phyloP scores from a whole-genome alignment of 192 early-diverging fungal species.

The Kickxella alabastrina region DNA sequence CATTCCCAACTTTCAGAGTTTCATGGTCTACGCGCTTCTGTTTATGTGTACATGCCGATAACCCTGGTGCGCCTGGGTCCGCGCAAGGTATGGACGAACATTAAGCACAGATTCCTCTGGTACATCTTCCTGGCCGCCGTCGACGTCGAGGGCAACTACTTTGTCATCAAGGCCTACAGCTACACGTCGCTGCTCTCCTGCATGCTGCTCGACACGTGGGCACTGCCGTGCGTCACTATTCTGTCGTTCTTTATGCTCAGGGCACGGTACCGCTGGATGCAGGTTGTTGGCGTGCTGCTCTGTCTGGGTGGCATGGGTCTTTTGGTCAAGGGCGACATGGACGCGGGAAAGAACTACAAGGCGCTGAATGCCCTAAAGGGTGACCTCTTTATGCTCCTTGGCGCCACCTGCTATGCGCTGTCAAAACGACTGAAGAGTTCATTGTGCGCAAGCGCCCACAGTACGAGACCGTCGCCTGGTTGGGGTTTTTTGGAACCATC shows the following conservation, averaged over 20 bases:
- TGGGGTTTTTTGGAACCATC: constrained; percentile 68
- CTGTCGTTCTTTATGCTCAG: constrained; percentile 62
- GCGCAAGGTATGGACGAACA: constrained; percentile 38
- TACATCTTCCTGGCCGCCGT: constrained; percentile 62
- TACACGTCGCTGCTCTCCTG: constrained; percentile 74
- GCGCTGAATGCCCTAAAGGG: constrained; percentile 60
- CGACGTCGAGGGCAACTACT: constrained; percentile 81
- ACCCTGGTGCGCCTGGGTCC: constrained; percentile 40
- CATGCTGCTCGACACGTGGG: constrained; percentile 77
- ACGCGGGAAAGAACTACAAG: constrained; percentile 56
- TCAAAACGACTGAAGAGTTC: constrained; percentile 71
- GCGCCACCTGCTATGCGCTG: constrained; percentile 71
- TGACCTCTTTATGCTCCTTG: constrained; percentile 67
- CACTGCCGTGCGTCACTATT: constrained; percentile 70
- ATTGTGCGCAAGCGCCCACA: constrained; percentile 68
- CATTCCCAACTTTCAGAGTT: constrained; percentile 69
- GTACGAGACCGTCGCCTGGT: constrained; percentile 71
- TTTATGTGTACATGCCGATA: constrained; percentile 51
- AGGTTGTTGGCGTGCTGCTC: constrained; percentile 66
- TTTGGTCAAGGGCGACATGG: constrained; percentile 63
- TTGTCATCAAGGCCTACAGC: constrained; percentile 71
- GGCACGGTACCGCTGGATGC: constrained; percentile 60
- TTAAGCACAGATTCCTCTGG: constrained; percentile 44
- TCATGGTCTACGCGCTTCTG: constrained; percentile 61
- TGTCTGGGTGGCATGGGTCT: constrained; percentile 67